Evolutionary conservation across 2,329 filamentous ascomycete genomes (phyloP), one percentile per base, ranked within the genome.

Genomic region (Colletotrichum spinosum): DNA sequence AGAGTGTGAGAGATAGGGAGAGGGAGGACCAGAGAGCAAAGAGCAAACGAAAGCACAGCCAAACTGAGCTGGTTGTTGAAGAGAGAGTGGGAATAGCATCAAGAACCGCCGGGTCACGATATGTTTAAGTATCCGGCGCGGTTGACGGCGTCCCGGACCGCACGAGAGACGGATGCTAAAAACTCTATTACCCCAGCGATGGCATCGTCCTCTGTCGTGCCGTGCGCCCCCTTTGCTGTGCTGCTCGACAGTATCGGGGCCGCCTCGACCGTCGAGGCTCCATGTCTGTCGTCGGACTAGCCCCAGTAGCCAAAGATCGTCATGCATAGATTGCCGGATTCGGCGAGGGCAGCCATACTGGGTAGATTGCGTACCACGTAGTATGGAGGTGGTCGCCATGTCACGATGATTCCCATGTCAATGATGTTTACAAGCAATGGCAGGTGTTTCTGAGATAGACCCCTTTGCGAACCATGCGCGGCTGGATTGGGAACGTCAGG

Each of bases 21-120:
- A 15, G n/a, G 8, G n/a, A 25, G n/a, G 46, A 12, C 25, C 12
- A 9, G 34, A 54, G 34, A 9, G 35, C 15, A 9, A 46, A 2
- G 39, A 62, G 58, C 57, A 42, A 64, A 54, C 45, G 62, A 33
- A 56, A 53, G 58, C 62, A 37, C 46, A 56, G 52, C 8, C 25
- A 37, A 62, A 42, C 52, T 61, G 33, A 52, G 48, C 35, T 62
- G 57, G 52, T 15, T 52, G 42, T 41, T 34, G 41, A 52, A 5
- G 49, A 38, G 62, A 38, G 62, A 52, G 39, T 45, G 58, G 33
- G 37, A 38, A 65, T 61, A 37, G 35, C 12, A 17, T 46, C 41
- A 56, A 17, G 15, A 38, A 55, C 39, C 39, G 13, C 25, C 48
- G 39, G 62, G 41, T n/a, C 25, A 12, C 51, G n/a, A 55, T 12